Percentiles rank a stretch among this genome's conserved stretches.
phyloP scores from a whole-genome alignment of 345 rosid genomes.

The Erucastrum elatum region DNA sequence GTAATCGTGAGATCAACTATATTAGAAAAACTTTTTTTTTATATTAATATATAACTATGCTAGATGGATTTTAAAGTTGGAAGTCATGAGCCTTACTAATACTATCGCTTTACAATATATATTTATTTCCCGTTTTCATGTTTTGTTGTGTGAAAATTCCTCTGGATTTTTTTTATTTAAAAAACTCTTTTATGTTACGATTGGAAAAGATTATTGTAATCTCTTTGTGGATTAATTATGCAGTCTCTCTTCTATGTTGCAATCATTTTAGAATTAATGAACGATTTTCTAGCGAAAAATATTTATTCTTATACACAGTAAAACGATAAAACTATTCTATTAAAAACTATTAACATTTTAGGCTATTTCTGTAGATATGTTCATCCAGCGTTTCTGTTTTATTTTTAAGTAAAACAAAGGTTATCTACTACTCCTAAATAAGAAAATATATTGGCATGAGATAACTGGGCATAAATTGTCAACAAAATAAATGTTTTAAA shows the following conservation, averaged over 20 bases:
- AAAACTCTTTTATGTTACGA: no score
- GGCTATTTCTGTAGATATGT: no score
- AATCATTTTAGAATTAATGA: no score
- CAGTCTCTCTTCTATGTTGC: no score
- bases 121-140: background rate
- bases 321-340: no score
- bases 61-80: background rate
- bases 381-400: no score
- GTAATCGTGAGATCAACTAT: background rate
- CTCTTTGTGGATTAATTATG: background rate
- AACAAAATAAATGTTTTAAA: background rate
- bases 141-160: background rate
- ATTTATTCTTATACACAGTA: no score
- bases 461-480: background rate
- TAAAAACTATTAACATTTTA: no score
- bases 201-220: background rate
- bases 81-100: background rate
- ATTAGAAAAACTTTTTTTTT: background rate
- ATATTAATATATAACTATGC: background rate
- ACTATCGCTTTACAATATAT: background rate
- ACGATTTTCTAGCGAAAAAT: no score
- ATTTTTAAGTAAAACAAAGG: no score
- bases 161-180: background rate
- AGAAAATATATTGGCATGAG: background rate
- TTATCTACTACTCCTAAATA: background rate